phyloP scores from a whole-genome alignment of 768 basidiomycete species.

The Termitomyces sp. region DNA sequence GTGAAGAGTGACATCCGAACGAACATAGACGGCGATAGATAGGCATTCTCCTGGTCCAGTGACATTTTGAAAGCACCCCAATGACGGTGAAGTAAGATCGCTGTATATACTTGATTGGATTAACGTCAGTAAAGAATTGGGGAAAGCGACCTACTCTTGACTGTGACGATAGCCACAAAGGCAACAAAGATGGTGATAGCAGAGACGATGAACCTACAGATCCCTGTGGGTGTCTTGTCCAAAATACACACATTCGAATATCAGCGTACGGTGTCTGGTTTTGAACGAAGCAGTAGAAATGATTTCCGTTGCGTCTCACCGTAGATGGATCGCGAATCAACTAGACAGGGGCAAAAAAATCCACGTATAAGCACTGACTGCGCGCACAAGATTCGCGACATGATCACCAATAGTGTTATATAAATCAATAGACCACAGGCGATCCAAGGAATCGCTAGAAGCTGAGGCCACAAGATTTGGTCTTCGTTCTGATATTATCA shows the following conservation, averaged over 20 bases:
- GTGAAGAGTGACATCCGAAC: neutral
- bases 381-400: no score
- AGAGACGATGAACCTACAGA: neutral
- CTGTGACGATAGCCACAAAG: neutral
- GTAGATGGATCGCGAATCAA: neutral
- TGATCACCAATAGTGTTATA: neutral
- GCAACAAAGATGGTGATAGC: neutral
- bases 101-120: neutral
- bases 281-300: constrained; percentile 15
- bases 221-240: neutral
- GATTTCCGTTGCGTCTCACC: constrained; percentile 7
- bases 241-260: neutral
- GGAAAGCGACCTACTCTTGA: neutral
- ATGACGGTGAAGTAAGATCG: neutral
- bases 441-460: neutral
- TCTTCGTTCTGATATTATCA: neutral
- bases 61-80: neutral
- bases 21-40: neutral
- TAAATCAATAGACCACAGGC: neutral
- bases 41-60: neutral
- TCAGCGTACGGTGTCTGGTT: constrained; percentile 10
- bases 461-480: neutral
- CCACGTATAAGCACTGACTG: neutral
- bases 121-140: neutral
- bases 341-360: neutral